These are phyloP conservation scores for Blastomyces silverae DNA, from an alignment of 2,329 filamentous ascomycete genomes.

Conservation along the genomic window DNA sequence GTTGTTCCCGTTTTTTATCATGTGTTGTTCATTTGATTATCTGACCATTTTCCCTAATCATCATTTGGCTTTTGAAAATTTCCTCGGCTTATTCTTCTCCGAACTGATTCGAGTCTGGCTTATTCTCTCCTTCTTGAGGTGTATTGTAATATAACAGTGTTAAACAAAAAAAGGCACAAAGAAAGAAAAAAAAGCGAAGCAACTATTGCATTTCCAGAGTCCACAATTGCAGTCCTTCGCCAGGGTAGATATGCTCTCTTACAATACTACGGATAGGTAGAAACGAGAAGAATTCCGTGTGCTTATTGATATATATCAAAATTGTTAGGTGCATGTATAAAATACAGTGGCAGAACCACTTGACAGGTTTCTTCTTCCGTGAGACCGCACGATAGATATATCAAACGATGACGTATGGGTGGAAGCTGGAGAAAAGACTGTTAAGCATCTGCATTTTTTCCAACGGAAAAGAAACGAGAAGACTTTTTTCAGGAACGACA, in stretches of 20 bases:
- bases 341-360: not conserved
- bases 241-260: not conserved
- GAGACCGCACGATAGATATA: no score
- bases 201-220: not conserved
- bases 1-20: not conserved
- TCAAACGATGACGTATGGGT: no score
- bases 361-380: not conserved
- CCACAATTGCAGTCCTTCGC: not conserved
- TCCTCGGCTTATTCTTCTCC: not conserved
- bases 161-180: not conserved
- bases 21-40: not conserved
- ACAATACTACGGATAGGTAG: not conserved
- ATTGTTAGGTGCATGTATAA: not conserved
- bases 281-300: not conserved
- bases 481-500: not conserved
- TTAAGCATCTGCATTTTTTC: no score
- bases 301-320: not conserved
- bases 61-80: not conserved
- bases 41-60: no score
- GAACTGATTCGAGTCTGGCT: not conserved
- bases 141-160: constrained; percentile 1
- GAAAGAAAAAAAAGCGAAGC: not conserved
- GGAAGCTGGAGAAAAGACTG: no score
- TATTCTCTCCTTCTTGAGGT: not conserved
- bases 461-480: not conserved